Evolutionary conservation across 176 grass and related monocot genomes (phyloP), one percentile per base, ranked within the genome.

Genomic region (Calamus simplicifolius): DNA sequence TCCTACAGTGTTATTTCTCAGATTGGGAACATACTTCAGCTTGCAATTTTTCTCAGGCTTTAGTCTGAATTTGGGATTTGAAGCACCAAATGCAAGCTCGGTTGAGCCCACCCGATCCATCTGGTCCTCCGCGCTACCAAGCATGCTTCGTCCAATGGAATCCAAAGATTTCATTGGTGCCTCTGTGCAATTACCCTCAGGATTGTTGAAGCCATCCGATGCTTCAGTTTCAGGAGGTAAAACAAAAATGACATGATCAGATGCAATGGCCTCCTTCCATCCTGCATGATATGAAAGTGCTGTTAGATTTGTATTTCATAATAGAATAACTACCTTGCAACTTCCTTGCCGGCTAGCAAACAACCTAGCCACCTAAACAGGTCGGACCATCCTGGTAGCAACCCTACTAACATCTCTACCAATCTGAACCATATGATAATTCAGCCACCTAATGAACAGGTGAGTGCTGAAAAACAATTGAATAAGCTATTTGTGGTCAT

Each of bases 11-110:
- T n/a, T n/a, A n/a, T n/a, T n/a, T n/a, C n/a, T n/a, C n/a, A n/a
- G n/a, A n/a, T n/a, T n/a, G n/a, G n/a, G n/a, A n/a, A n/a, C n/a
- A n/a, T n/a, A n/a, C n/a, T n/a, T n/a, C n/a, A n/a, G n/a, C n/a
- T n/a, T n/a, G n/a, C n/a, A n/a, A n/a, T n/a, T n/a, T n/a, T n/a
- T n/a, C n/a, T 43, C 59, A 49, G 18, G 49, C 52, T 63, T 67
- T 16, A 38, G 64, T 62, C 59, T 78, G 25, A 68, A 61, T 68
- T 65, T 75, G 16, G 69, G 26, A 18, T 68, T 71, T 18, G 64
- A 43, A 25, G 55, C 16, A 51, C 8, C 1, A 26, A 7, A 51
- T 28, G 58, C 61, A 5, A 29, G 18, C 1, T 67, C 53, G 6
- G 28, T 15, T 13, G 27, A 57, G 38, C 16, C 23, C 43, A 21